Evolutionary conservation across 768 basidiomycete genomes (phyloP), one percentile per base, ranked within the genome.

Genomic region (Agrocybe pediades): DNA sequence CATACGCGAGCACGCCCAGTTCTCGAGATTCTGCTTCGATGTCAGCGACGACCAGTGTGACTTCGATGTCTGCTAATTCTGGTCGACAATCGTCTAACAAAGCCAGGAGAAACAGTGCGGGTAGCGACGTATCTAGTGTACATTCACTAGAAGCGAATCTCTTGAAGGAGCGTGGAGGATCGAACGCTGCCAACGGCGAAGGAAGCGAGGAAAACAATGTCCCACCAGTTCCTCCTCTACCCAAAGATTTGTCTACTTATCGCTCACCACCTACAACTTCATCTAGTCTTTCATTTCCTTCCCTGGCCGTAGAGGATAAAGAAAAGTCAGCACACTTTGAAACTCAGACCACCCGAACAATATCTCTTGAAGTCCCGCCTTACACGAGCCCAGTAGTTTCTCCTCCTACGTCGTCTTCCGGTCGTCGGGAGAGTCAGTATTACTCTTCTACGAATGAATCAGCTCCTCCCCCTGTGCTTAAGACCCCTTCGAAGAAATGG

Each of bases 401-500:
- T 26, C 62, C 71, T 41, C 64, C 71, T 30, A 46, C 57, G 20
- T 46, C 64, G 23, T 62, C 75, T 27, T 68, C 72, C 49, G 60
- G 48, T 36, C 74, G 63, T 62, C 70, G 71, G 51, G 71, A 74
- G 50, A 74, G 71, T 53, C 72, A 78, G 49, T 75, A 76, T 48
- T 70, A 72, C 53, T 61, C 65, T 64, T 75, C 72, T 58, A 71
- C 66, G 60, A 72, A 75, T 25, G 79, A 83, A 53, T 71, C 78
- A 51, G 59, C 64, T 13, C 76, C 85, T 36, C 64, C 73, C 15
- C 64, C 73, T 15, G 73, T 79, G 40, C 74, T 79, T 47, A 90
- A 90, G 73, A 89, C 90, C 2, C 92, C 92, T 27, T 92, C 90
- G n/a, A 95, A 94, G 81, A 95, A 95, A 70, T 95, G 93, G 93